Conservation (phyloP, 768 basidiomycete species). For the Mycena epipterygia region DNA sequence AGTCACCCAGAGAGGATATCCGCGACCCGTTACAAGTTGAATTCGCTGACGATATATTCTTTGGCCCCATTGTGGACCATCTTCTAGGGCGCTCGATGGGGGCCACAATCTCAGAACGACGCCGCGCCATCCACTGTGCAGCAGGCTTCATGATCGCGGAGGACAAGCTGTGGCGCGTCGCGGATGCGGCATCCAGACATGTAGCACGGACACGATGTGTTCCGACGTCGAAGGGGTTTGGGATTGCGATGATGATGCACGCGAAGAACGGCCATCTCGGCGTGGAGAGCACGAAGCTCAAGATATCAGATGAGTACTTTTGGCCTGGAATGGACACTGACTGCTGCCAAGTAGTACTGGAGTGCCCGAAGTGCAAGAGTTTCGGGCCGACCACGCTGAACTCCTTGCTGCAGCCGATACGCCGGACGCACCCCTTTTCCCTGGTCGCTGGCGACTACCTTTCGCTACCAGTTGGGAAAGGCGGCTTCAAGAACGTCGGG, state of each 20-base stretch:
- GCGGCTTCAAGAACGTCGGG: background rate
- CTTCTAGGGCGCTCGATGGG: constrained; percentile 19
- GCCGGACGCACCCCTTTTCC: background rate
- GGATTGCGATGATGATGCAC: constrained; percentile 9
- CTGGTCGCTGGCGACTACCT: background rate
- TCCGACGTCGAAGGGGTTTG: constrained; percentile 18
- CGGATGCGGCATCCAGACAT: background rate
- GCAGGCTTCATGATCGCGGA: constrained; percentile 23
- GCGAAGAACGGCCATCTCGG: constrained; percentile 35
- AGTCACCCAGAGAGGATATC: background rate
- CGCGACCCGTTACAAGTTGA: background rate
- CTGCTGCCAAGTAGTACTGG: no score
- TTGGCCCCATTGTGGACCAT: constrained; percentile 12
- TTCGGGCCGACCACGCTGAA: no score
- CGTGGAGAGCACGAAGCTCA: no score
- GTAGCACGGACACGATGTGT: constrained; percentile 11
- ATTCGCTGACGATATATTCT: constrained; percentile 29
- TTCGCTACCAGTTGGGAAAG: background rate
- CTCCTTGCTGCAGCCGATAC: constrained; percentile 26
- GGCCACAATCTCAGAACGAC: constrained; percentile 1
- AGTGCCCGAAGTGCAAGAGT: no score
- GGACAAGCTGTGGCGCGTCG: constrained; percentile 29
- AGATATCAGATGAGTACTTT: no score
- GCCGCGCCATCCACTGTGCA: constrained; percentile 6
- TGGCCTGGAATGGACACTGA: no score